Evolutionary conservation across 306 rosid genomes (phyloP), one percentile per base, ranked within the genome.

Genomic region (Lathyrus aphaca): DNA sequence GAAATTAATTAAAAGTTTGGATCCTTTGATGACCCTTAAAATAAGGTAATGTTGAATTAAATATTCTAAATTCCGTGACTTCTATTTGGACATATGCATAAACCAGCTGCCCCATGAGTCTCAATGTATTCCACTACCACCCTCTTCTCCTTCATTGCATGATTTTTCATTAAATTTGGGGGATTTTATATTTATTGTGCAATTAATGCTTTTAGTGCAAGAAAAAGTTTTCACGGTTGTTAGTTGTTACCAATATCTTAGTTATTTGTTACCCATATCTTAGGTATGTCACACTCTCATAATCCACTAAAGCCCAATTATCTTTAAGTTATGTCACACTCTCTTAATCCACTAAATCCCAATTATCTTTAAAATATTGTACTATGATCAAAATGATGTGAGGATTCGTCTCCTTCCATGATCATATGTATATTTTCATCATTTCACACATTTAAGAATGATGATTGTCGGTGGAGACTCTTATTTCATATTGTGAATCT

Each of bases 161-260:
- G 5, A 18, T 19, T 62, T 37, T 67, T 35, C 12, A 56, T 39
- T 63, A 40, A 62, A 62, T 76, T 40, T 18, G 13, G 5, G 19
- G 46, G 14, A 43, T 30, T 50, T 53, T 14, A 21, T 53, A 10
- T 53, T 53, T 53, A 21, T 53, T 13, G 64, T 55, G 69, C 73
- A 65, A 57, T 58, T 49, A 72, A 66, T 66, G 65, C 50, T 50
- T 49, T 39, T 78, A 65, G 71, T 16, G 13, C 55, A 35, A 43
- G 66, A 44, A 53, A 51, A 64, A 7, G 8, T 35, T 35, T 35
- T 63, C 29, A 10, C 5, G n/a, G 59, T 29, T 29, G 57, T 51
- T 44, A 63, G 56, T 50, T 43, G 57, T 51, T 44, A 63, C 56
- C 63, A 56, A 45, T 30, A 69, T 53, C 9, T 32, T 32, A 32